These are phyloP conservation scores for Camellia granthamiana DNA, from an alignment of 148 eudicot species.

Conservation along the genomic window DNA sequence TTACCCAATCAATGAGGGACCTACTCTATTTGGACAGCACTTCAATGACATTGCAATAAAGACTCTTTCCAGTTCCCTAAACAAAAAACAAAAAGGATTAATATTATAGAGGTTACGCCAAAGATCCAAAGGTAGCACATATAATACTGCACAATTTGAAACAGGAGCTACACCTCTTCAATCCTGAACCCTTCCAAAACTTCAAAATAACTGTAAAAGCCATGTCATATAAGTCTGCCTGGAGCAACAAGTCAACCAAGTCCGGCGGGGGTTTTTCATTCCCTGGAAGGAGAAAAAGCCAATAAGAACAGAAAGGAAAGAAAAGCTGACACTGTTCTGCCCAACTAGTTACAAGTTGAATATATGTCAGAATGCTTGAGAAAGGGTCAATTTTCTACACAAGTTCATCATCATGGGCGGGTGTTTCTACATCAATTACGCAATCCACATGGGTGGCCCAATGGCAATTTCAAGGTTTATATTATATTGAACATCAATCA, in stretches of 20 bases:
- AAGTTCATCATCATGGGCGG: neutral
- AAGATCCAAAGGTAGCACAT: neutral
- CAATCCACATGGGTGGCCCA: too few species aligned
- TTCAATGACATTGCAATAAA: constrained; percentile 69
- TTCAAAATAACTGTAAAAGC: constrained; percentile 80
- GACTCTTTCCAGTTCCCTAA: constrained; percentile 84
- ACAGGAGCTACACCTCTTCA: constrained; percentile 52
- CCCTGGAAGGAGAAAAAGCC: constrained; percentile 43
- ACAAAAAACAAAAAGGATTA: neutral
- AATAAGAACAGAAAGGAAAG: neutral
- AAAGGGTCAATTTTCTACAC: neutral
- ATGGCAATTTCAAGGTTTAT: neutral
- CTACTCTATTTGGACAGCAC: constrained; percentile 65
- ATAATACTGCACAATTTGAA: neutral
- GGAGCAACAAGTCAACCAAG: constrained; percentile 71
- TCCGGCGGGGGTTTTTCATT: constrained; percentile 49
- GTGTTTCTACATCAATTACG: neutral
- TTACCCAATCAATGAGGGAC: constrained; percentile 50
- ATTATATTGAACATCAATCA: neutral
- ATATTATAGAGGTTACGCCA: neutral
- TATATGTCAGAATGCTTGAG: neutral
- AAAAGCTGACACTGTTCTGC: neutral
- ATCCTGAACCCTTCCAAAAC: constrained; percentile 84
- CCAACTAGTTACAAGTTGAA: constrained; percentile 3
- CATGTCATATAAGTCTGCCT: constrained; percentile 75